phyloP scores from a whole-genome alignment of 495 filamentous ascomycete genomes.

The Penicillium lividum region DNA sequence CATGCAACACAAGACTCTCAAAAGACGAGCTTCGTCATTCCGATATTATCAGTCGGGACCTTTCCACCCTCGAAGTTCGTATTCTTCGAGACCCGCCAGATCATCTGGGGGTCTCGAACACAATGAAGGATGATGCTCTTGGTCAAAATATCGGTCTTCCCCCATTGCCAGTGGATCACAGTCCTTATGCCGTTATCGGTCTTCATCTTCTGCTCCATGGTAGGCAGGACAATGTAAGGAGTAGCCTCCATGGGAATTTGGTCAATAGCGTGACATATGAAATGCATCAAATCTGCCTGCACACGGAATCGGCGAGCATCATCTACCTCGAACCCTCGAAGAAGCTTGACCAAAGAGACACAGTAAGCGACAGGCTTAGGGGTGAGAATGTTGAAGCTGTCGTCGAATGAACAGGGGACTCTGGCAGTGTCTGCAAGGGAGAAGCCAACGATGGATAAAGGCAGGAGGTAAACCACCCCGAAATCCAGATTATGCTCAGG shows the following conservation, averaged over 20 bases:
- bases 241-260: neutral
- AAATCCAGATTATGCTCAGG: neutral
- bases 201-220: too few species aligned
- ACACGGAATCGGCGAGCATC: constrained; percentile 13
- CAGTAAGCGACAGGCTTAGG: constrained; percentile 21
- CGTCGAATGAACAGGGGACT: constrained; percentile 20
- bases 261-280: constrained; percentile 4
- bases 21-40: too few species aligned
- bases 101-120: too few species aligned
- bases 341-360: constrained; percentile 13
- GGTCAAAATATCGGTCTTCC: too few species aligned
- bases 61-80: too few species aligned
- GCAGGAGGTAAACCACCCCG: constrained; percentile 16
- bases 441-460: constrained; percentile 20
- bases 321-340: constrained; percentile 5
- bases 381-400: constrained; percentile 11
- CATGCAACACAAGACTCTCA: too few species aligned
- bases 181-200: too few species aligned
- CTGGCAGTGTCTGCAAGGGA: constrained; percentile 17
- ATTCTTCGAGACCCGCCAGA: too few species aligned
- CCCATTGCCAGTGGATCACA: too few species aligned
- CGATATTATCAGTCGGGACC: too few species aligned
- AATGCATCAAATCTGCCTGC: constrained; percentile 12
- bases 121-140: too few species aligned
- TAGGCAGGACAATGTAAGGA: neutral